Conservation (phyloP, 1,284 basidiomycete genomes). For the Omphalotus olearius region DNA sequence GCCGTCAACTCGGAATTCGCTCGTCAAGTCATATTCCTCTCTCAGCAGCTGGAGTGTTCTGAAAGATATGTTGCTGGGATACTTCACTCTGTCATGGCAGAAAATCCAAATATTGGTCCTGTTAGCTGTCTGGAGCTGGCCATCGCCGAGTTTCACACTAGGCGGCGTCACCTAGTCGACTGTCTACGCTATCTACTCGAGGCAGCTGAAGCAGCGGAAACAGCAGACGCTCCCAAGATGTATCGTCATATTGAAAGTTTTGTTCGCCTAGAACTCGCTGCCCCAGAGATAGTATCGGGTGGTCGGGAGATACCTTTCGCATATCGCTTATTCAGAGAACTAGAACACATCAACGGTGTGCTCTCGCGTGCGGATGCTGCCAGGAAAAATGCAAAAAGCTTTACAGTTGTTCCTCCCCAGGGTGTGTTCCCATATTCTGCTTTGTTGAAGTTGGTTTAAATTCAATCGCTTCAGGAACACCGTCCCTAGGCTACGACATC, state of each 20-base stretch:
- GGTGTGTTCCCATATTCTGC: conserved; percentile 29
- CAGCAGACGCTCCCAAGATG: conserved; percentile 36
- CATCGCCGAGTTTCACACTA: conserved; percentile 61
- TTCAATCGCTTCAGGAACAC: conserved; percentile 20
- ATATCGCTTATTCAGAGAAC: conserved; percentile 55
- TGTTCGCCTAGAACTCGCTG: conserved; percentile 48
- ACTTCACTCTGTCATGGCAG: conserved; percentile 58
- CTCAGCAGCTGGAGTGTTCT: conserved; percentile 72
- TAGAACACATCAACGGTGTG: conserved; percentile 52
- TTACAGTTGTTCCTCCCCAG: conserved; percentile 50
- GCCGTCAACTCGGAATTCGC: conserved; percentile 70
- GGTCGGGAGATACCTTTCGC: conserved; percentile 40
- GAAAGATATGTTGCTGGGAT: conserved; percentile 71
- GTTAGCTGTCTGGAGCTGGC: conserved; percentile 58
- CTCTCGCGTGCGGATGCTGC: conserved; percentile 52
- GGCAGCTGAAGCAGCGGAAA: conserved; percentile 35
- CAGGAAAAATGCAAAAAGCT: conserved; percentile 58
- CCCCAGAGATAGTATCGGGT: conserved; percentile 22
- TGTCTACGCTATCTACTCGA: conserved; percentile 49
- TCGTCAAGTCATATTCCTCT: conserved; percentile 70
- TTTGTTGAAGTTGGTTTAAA: not conserved
- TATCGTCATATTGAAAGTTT: conserved; percentile 49
- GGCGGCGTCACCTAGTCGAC: conserved; percentile 63
- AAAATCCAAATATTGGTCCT: conserved; percentile 58
- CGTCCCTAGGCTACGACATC: conserved; percentile 59